Conservation (phyloP, 192 early-diverging fungal genomes). For the Backusella tuberculispora region DNA sequence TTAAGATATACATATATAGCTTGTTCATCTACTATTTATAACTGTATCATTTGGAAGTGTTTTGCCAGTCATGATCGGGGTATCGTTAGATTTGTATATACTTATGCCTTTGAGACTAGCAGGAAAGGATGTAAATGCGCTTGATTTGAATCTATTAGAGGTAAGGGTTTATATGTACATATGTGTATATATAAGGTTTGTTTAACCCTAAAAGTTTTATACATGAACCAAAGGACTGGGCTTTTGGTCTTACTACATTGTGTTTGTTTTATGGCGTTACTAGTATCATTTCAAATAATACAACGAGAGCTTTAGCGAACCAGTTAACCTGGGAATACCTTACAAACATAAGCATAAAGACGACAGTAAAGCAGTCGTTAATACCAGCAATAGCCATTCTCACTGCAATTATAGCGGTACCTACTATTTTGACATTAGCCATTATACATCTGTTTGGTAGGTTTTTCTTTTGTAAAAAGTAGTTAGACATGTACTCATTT, state of each 20-base stretch:
- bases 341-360: background rate
- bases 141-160: background rate
- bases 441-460: conserved; percentile 21
- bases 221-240: conserved; percentile 24
- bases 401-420: conserved; percentile 6
- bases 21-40: conserved; percentile 54
- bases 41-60: conserved; percentile 57
- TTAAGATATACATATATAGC: conserved; percentile 12
- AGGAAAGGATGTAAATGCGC: background rate
- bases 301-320: background rate
- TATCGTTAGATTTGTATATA: conserved; percentile 75
- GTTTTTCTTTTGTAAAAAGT: background rate
- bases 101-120: conserved; percentile 54
- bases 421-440: conserved; percentile 16
- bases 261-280: conserved; percentile 27
- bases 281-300: conserved; percentile 19
- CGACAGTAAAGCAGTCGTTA: background rate
- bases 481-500: background rate
- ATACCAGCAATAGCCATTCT: conserved; percentile 15
- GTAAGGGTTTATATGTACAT: background rate
- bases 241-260: conserved; percentile 25
- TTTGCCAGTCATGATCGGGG: conserved; percentile 66
- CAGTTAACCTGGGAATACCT: conserved; percentile 18
- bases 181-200: background rate
- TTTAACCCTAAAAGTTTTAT: background rate